Conservation (phyloP, 2,329 filamentous ascomycete species). For the Chrysoporthe cubensis region DNA sequence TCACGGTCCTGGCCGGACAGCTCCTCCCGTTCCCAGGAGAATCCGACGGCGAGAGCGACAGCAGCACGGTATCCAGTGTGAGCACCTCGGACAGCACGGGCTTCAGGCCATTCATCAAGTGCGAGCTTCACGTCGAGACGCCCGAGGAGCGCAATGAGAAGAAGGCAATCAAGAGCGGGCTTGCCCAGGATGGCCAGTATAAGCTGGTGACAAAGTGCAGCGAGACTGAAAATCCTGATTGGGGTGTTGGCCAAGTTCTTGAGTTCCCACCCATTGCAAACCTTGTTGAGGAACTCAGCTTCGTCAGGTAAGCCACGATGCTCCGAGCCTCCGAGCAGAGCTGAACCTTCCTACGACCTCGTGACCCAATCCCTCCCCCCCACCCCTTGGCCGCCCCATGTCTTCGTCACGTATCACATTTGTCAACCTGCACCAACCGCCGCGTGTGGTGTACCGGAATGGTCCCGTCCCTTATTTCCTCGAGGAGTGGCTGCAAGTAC, state of each 20-base stretch:
- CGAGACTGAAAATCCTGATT: slow-evolving; percentile 67
- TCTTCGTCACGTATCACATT: slow-evolving; percentile 18
- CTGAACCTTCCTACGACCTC: background rate
- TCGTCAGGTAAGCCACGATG: slow-evolving; percentile 64
- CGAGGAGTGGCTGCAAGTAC: slow-evolving; percentile 2
- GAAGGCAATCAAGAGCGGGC: slow-evolving; percentile 45
- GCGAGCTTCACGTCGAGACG: slow-evolving; percentile 80
- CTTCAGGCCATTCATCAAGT: slow-evolving; percentile 76
- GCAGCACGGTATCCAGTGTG: slow-evolving; percentile 46
- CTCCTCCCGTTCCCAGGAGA: slow-evolving; percentile 64
- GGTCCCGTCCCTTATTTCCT: slow-evolving; percentile 2
- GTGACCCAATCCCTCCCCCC: slow-evolving; percentile 3
- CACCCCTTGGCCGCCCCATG: slow-evolving; percentile 3
- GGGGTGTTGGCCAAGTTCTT: slow-evolving; percentile 57
- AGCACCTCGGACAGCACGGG: slow-evolving; percentile 46
- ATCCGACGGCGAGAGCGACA: slow-evolving; percentile 36
- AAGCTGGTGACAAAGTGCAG: slow-evolving; percentile 61
- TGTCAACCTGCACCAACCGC: slow-evolving; percentile 5
- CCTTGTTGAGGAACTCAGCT: slow-evolving; percentile 71
- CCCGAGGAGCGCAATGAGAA: slow-evolving; percentile 42
- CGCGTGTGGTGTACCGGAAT: slow-evolving; percentile 6
- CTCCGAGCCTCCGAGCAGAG: background rate
- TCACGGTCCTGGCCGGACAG: slow-evolving; percentile 78
- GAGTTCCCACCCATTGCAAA: slow-evolving; percentile 53
- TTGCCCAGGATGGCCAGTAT: slow-evolving; percentile 60